A percentile compares a stretch with the other conserved stretches of the same genome.
Evolutionary conservation across 2,329 filamentous ascomycete genomes (phyloP).

Genomic region (Venturia carpophila): DNA sequence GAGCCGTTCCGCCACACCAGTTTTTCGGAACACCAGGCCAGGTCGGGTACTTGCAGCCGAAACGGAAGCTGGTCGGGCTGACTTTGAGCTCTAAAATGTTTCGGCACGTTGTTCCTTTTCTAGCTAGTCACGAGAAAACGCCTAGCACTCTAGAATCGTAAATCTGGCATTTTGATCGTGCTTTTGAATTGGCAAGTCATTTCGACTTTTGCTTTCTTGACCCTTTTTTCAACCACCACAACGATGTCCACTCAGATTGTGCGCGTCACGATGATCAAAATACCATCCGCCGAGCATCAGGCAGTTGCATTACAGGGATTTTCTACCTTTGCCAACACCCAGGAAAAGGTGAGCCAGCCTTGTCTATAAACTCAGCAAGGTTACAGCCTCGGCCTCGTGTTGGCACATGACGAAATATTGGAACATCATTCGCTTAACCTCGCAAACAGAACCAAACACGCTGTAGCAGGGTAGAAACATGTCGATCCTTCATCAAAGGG

Average conservation of each 20-base stretch:
- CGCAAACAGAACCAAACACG: too few relatives aligned
- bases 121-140: background rate
- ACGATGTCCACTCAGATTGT: conserved; percentile 4
- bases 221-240: background rate
- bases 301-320: conserved; percentile 8
- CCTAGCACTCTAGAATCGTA: background rate
- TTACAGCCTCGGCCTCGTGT: background rate
- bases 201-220: background rate
- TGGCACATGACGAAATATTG: background rate
- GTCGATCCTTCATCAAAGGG: too few relatives aligned
- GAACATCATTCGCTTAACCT: background rate
- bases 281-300: background rate
- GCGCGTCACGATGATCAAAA: conserved; percentile 14
- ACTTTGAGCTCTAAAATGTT: background rate
- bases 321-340: background rate
- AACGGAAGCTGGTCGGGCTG: background rate
- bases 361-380: background rate
- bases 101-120: background rate
- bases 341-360: conserved; percentile 10
- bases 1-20: background rate
- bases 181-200: background rate
- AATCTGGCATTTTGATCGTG: background rate
- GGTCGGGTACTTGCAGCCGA: background rate
- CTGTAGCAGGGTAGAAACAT: too few relatives aligned
- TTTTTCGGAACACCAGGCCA: background rate